Conservation (phyloP, 306 rosid species). For the Delonix regia region DNA sequence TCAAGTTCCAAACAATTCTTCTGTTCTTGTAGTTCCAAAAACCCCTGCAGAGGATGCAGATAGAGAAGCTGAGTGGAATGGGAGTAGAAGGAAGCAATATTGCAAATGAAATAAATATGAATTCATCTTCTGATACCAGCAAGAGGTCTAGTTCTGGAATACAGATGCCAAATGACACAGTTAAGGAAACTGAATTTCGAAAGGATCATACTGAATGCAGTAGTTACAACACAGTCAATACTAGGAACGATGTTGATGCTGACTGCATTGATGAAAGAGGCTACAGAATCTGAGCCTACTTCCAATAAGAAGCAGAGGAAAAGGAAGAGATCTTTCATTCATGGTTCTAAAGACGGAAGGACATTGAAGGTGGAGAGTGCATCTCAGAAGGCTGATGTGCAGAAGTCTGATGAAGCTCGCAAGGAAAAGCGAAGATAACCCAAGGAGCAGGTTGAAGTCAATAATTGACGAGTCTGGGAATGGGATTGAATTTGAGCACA, state of each 20-base stretch:
- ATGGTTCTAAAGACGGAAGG: slow-evolving; percentile 37
- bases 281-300: slow-evolving; percentile 39
- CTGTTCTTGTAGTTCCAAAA: too few species aligned
- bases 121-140: slow-evolving; percentile 29
- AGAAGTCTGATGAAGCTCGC: slow-evolving; percentile 32
- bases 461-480: too few species aligned
- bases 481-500: too few species aligned
- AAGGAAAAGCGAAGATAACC: too few species aligned
- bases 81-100: too few species aligned
- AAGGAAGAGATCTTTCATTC: slow-evolving; percentile 30
- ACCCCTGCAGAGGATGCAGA: slow-evolving; percentile 21
- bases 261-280: slow-evolving; percentile 35
- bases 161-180: slow-evolving; percentile 19
- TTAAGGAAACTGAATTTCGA: slow-evolving; percentile 29
- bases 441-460: too few species aligned
- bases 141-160: slow-evolving; percentile 29
- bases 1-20: too few species aligned
- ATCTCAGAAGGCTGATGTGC: slow-evolving; percentile 29
- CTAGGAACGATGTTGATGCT: slow-evolving; percentile 25
- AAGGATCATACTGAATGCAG: slow-evolving; percentile 23
- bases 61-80: slow-evolving; percentile 28
- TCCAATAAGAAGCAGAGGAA: slow-evolving; percentile 38
- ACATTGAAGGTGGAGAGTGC: slow-evolving; percentile 35
- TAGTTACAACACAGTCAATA: neutral
- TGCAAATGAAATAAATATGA: slow-evolving; percentile 26